Conservation (phyloP, 495 filamentous ascomycete species). For the Penicillium lividum region DNA sequence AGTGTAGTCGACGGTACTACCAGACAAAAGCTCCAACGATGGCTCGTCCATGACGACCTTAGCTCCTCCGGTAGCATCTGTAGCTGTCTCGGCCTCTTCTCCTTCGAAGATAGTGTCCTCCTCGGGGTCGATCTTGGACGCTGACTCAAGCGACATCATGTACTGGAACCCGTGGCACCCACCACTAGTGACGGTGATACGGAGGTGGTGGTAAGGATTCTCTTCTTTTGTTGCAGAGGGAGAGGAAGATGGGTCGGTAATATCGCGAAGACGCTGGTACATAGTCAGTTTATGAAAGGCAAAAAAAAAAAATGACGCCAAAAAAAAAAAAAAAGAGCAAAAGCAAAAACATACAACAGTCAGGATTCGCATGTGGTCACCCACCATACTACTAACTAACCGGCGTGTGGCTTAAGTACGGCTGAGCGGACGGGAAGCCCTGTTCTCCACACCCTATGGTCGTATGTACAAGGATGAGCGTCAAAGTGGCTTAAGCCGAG, state of each 20-base stretch:
- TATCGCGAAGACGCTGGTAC: conserved; percentile 64
- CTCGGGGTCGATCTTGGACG: conserved; percentile 57
- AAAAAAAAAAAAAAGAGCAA: conserved; percentile 27
- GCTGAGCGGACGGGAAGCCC: conserved; percentile 53
- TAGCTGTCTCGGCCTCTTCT: conserved; percentile 28
- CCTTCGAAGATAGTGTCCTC: conserved; percentile 72
- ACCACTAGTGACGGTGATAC: conserved; percentile 86
- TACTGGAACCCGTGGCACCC: conserved; percentile 99
- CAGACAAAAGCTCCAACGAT: conserved; percentile 85
- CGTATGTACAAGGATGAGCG: conserved; percentile 35
- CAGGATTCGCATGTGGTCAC: conserved; percentile 53
- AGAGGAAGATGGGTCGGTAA: conserved; percentile 47
- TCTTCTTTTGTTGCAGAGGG: conserved; percentile 58
- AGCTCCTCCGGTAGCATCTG: conserved; percentile 54
- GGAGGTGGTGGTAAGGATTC: conserved; percentile 81
- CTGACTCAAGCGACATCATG: conserved; percentile 78
- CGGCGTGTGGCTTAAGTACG: conserved; percentile 55
- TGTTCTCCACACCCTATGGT: conserved; percentile 54
- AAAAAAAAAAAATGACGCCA: conserved; percentile 7
- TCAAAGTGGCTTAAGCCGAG: conserved; percentile 18
- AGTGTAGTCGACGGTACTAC: conserved; percentile 92
- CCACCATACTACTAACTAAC: conserved; percentile 53
- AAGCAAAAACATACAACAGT: conserved; percentile 49
- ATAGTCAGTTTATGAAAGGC: conserved; percentile 18
- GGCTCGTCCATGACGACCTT: conserved; percentile 88